These are phyloP conservation scores for Arabidopsis lyrata DNA, from an alignment of 441 rosid species.

Conservation along the genomic window DNA sequence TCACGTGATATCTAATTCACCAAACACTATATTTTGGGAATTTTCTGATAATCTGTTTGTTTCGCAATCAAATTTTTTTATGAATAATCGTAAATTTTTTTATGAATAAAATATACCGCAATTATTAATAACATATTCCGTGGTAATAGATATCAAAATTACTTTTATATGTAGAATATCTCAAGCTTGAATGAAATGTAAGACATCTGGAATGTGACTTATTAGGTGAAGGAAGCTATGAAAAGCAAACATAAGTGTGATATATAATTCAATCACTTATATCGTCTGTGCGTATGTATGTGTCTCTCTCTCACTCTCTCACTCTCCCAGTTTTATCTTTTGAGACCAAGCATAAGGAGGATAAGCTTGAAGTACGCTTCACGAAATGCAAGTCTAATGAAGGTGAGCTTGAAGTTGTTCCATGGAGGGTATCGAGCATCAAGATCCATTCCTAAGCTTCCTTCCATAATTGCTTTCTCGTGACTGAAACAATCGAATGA, in stretches of 20 bases:
- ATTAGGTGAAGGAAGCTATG: slow-evolving; percentile 1
- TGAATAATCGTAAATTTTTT: background rate
- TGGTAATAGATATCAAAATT: background rate
- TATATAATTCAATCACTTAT: slow-evolving; percentile 2
- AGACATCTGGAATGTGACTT: slow-evolving; percentile 10
- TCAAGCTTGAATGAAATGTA: slow-evolving; percentile 19
- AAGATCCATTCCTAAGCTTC: slow-evolving; percentile 65
- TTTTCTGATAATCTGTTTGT: too few species aligned
- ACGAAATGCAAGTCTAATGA: slow-evolving; percentile 60
- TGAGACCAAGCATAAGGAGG: slow-evolving; percentile 64
- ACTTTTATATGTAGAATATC: slow-evolving; percentile 5
- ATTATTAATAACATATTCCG: background rate
- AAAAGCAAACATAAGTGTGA: slow-evolving; percentile 23
- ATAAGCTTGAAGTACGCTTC: slow-evolving; percentile 60
- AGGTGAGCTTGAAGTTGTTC: slow-evolving; percentile 69
- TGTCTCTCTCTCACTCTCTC: background rate
- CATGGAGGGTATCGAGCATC: slow-evolving; percentile 90
- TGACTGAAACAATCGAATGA: slow-evolving; percentile 96
- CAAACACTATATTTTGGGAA: too few species aligned
- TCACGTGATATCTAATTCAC: too few species aligned
- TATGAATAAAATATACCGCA: background rate
- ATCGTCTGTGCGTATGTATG: background rate
- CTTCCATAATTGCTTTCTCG: slow-evolving; percentile 71
- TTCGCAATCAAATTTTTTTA: too few species aligned
- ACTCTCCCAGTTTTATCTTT: slow-evolving; percentile 19